Percentiles rank a stretch among this genome's conserved stretches.
Conservation (phyloP, 768 basidiomycete species). For the Kwoniella sp. region DNA sequence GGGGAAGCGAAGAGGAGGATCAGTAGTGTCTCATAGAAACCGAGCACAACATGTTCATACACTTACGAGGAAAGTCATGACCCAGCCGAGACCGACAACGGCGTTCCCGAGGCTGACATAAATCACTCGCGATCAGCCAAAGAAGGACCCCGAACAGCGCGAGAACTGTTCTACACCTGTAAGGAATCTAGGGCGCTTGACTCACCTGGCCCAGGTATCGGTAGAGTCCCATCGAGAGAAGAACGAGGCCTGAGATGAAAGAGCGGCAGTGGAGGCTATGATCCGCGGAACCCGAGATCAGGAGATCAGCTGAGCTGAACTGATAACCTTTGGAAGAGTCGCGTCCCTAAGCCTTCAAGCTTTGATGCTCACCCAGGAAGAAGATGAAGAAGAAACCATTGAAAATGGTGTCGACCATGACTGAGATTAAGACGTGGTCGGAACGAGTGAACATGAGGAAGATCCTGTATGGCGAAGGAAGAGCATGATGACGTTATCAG, state of each 20-base stretch:
- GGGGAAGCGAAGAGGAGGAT: constrained; percentile 15
- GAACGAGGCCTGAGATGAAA: constrained; percentile 23
- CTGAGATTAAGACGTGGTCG: constrained; percentile 71
- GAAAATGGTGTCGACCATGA: constrained; percentile 72
- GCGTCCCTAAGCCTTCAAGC: neutral
- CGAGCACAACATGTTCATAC: neutral
- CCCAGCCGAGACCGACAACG: constrained; percentile 38
- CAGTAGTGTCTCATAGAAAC: neutral
- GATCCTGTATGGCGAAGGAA: no score
- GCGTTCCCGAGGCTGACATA: constrained; percentile 35
- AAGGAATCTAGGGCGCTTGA: neutral
- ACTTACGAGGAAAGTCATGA: constrained; percentile 40
- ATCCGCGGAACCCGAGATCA: no score
- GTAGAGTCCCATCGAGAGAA: constrained; percentile 22
- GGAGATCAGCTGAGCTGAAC: neutral
- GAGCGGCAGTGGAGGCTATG: constrained; percentile 27
- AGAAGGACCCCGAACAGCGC: no score
- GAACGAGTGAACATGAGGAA: constrained; percentile 32
- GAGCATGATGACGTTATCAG: neutral
- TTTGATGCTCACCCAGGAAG: constrained; percentile 52
- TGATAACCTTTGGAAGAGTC: neutral
- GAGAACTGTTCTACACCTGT: no score
- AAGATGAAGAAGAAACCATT: constrained; percentile 66
- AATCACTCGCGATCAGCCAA: neutral
- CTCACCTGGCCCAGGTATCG: constrained; percentile 16